Conservation (phyloP, 352 stramenopile species). For the Plasmopara muralis region DNA sequence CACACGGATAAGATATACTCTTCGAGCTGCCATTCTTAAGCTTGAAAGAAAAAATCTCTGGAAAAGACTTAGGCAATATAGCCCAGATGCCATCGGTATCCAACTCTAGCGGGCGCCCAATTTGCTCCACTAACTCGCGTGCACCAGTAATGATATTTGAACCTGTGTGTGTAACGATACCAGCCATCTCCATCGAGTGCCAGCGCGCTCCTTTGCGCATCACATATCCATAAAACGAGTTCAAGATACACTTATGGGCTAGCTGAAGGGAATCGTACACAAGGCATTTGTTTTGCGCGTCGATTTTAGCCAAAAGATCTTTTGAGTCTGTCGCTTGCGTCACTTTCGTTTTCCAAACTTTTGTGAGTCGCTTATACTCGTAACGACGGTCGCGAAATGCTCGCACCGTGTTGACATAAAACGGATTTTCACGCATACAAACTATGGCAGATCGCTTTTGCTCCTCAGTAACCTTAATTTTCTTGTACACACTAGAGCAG, state of each 20-base stretch:
- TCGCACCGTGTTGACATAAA: conserved; percentile 99
- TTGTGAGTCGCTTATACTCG: conserved; percentile 99
- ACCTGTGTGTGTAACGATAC: conserved; percentile 98
- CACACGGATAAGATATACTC: conserved; percentile 96
- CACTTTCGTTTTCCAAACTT: conserved; percentile 89
- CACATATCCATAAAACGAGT: conserved; percentile 99
- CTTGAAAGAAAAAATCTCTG: conserved; percentile 94
- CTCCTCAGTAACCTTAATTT: conserved; percentile 94
- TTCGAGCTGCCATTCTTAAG: conserved; percentile 56
- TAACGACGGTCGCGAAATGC: conserved; percentile 98
- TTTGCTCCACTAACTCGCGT: conserved; percentile 88
- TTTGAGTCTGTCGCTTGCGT: conserved; percentile 69
- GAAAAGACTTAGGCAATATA: conserved; percentile 97
- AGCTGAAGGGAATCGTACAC: conserved; percentile 99
- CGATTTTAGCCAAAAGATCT: conserved; percentile 80
- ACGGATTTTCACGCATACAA: conserved; percentile 99
- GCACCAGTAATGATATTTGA: conserved; percentile 97
- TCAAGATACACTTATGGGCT: conserved; percentile 99
- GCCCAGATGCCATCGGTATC: conserved; percentile 99
- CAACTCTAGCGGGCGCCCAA: conserved; percentile 96
- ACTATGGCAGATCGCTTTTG: conserved; percentile 93
- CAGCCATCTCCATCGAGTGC: conserved; percentile 99
- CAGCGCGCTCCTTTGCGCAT: conserved; percentile 99
- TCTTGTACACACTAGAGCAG: conserved; percentile 96
- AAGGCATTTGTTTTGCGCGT: conserved; percentile 83